Evolutionary conservation across 441 rosid species (phyloP), one percentile per base, ranked within the genome.

Genomic region (Metrosideros polymorpha): DNA sequence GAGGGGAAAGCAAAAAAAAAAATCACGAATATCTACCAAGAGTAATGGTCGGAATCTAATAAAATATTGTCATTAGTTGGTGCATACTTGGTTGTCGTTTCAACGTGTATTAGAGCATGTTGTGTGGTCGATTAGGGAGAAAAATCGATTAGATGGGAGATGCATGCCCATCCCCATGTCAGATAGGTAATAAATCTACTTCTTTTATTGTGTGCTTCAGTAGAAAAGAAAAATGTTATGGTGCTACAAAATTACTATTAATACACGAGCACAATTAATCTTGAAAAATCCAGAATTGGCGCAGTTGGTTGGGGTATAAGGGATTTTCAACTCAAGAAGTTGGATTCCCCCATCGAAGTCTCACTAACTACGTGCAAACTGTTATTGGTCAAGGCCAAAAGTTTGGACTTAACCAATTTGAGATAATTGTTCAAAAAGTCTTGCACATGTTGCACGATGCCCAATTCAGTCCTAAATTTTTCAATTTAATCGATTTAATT

Each of bases 401-500:
- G 79, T 71, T 71, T 71, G 8, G 27, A 22, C 43, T 32, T 39
- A 5, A 35, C 13, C 7, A 71, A 2, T 35, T 10, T 3, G 5
- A 0, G 17, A 35, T 10, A 35, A 66, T 9, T 35, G 14, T 10
- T 6, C 4, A 10, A 71, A 39, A 71, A 39, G 15, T 39, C 27
- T 6, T 39, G 39, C 39, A 10, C 7, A 0, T 19, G 1, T 19
- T 66, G 6, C 19, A 71, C 0, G 5, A 1, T 0, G 0, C 4
- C 17, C 25, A 63, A 7, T 18, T 63, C 22, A 18, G 2, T 18
- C 13, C 25, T 8, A 63, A 7, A 30, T 1, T 30, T 17, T 35
- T 32, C 2, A 30, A 15, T 63, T 63, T 30, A 12, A 63, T 4
- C 1, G 6, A 66, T 66, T 66, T 19, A 42, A 39, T 35, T 42